Percentiles rank a stretch among this genome's conserved stretches.
Evolutionary conservation across 306 rosid genomes (phyloP).

Genomic region (Casuarina glauca): DNA sequence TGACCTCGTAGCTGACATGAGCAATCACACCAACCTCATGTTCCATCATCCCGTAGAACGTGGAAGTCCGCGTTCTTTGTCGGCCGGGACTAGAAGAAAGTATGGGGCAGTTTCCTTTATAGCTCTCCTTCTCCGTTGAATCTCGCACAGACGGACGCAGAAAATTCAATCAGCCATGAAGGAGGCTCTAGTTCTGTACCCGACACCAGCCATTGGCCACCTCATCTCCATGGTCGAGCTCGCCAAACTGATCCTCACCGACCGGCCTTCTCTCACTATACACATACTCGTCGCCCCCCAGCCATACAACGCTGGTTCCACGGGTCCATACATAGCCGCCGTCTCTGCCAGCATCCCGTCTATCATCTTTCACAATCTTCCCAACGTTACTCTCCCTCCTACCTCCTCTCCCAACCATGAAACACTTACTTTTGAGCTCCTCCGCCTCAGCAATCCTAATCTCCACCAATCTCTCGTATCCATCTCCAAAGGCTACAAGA

Average conservation of each 20-base stretch:
- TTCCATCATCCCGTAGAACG: no score
- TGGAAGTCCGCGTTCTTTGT: no score
- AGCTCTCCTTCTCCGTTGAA: no score
- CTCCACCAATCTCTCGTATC: constrained; percentile 21
- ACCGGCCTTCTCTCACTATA: constrained; percentile 36
- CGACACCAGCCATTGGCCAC: constrained; percentile 41
- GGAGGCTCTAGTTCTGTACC: constrained; percentile 43
- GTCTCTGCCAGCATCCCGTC: constrained; percentile 29
- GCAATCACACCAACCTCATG: no score
- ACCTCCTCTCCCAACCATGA: constrained; percentile 28
- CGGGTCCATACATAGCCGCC: constrained; percentile 29
- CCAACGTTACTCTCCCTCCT: constrained; percentile 24
- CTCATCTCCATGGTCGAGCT: constrained; percentile 41
- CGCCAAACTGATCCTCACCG: constrained; percentile 33
- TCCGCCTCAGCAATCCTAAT: constrained; percentile 26
- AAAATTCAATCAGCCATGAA: constrained; percentile 9
- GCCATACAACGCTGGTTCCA: constrained; percentile 34
- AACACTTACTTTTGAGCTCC: constrained; percentile 26
- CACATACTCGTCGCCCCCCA: constrained; percentile 44
- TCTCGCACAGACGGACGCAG: not conserved
- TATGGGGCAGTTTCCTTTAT: no score
- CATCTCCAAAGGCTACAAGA: constrained; percentile 12
- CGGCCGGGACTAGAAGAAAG: no score
- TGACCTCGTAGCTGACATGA: no score
- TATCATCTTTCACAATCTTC: constrained; percentile 38